phyloP scores from a whole-genome alignment of 768 basidiomycete species.

The Tephrocybe sp. region DNA sequence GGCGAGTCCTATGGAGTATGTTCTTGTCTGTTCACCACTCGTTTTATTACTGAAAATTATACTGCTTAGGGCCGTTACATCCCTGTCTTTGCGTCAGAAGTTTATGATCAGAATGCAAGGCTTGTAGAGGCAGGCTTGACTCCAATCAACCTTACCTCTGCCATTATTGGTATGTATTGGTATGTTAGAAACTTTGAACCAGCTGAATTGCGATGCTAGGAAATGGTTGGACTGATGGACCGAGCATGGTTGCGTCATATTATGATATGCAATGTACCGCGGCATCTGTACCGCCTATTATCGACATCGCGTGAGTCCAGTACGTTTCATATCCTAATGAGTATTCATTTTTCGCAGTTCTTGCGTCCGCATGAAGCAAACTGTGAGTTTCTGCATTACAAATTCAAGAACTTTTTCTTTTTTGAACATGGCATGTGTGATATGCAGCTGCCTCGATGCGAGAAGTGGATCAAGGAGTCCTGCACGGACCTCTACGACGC shows the following conservation, averaged over 20 bases:
- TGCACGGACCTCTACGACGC: constrained; percentile 68
- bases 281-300: constrained; percentile 46
- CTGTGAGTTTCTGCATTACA: constrained; percentile 35
- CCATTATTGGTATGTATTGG: constrained; percentile 62
- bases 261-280: constrained; percentile 57
- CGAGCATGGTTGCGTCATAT: constrained; percentile 39
- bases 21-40: neutral
- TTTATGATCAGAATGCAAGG: constrained; percentile 69
- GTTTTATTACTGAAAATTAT: neutral
- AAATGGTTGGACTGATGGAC: constrained; percentile 63
- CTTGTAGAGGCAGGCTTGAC: constrained; percentile 54
- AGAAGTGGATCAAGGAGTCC: constrained; percentile 48
- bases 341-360: constrained; percentile 29
- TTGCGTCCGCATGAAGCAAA: constrained; percentile 60
- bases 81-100: constrained; percentile 73
- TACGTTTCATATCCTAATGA: constrained; percentile 22
- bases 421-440: neutral
- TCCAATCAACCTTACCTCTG: constrained; percentile 63
- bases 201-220: constrained; percentile 30
- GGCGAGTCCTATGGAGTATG: constrained; percentile 80
- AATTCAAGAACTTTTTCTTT: neutral
- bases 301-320: constrained; percentile 47
- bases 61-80: constrained; percentile 60
- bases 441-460: constrained; percentile 65
- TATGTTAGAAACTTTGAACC: neutral